Evolutionary conservation across 768 basidiomycete genomes (phyloP).

Genomic region (Chalciporus piperatus): DNA sequence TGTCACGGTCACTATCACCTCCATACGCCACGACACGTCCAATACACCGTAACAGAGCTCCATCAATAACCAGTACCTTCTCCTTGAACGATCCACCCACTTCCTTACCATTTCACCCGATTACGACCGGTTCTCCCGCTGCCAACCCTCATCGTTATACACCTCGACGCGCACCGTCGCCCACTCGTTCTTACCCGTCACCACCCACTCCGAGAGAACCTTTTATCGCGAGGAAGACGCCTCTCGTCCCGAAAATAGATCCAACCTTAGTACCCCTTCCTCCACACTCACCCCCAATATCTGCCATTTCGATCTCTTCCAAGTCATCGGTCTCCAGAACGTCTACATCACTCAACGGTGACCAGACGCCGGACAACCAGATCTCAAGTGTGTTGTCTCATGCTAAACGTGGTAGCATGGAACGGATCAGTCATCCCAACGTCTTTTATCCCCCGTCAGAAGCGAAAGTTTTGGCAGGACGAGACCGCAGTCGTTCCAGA

Average conservation of each 20-base stretch:
- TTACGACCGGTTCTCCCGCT: constrained; percentile 52
- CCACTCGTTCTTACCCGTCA: constrained; percentile 31
- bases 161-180: constrained; percentile 34
- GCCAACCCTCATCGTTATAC: constrained; percentile 59
- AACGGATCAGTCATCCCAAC: constrained; percentile 12
- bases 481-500: constrained; percentile 21
- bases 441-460: constrained; percentile 13
- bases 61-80: constrained; percentile 29
- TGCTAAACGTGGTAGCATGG: constrained; percentile 35
- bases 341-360: constrained; percentile 39
- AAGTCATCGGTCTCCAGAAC: constrained; percentile 64
- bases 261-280: constrained; percentile 58
- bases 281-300: constrained; percentile 68
- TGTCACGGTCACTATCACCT: constrained; percentile 40
- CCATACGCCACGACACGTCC: constrained; percentile 32
- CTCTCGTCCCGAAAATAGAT: constrained; percentile 42
- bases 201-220: constrained; percentile 26
- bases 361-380: constrained; percentile 39
- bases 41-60: constrained; percentile 26
- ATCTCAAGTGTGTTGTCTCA: constrained; percentile 44
- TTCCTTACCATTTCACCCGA: constrained; percentile 46
- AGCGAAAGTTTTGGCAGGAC: constrained; percentile 8
- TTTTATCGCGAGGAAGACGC: constrained; percentile 11
- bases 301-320: constrained; percentile 74
- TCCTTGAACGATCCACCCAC: constrained; percentile 23